A percentile compares a stretch with the other conserved stretches of the same genome.
Evolutionary conservation across 2,329 filamentous ascomycete species (phyloP).

Genomic region (Aspergillus intermedius): DNA sequence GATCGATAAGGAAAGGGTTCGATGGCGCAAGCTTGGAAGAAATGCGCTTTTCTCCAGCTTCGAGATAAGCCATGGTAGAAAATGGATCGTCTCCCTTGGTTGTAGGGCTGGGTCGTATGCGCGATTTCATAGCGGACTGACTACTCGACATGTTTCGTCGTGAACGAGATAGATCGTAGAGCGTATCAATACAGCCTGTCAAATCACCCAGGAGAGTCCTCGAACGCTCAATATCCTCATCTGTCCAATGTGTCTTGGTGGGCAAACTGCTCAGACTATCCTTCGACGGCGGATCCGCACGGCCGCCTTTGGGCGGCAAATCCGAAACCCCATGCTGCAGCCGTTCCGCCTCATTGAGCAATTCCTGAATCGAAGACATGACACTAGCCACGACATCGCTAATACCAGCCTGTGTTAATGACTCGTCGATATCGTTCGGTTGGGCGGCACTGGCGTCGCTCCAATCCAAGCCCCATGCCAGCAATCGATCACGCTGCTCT

Average conservation of each 20-base stretch:
- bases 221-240: slow-evolving; percentile 49
- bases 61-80: background rate
- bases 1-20: slow-evolving; percentile 34
- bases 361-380: slow-evolving; percentile 57
- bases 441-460: slow-evolving; percentile 53
- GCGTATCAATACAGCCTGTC: slow-evolving; percentile 57
- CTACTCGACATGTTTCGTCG: slow-evolving; percentile 35
- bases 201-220: slow-evolving; percentile 55
- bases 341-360: slow-evolving; percentile 56
- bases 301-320: slow-evolving; percentile 30
- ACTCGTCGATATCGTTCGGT: slow-evolving; percentile 57
- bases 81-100: slow-evolving; percentile 15
- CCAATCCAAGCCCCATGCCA: slow-evolving; percentile 62
- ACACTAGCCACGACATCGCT: slow-evolving; percentile 60
- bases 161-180: slow-evolving; percentile 57
- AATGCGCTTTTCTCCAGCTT: slow-evolving; percentile 4
- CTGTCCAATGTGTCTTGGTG: slow-evolving; percentile 40
- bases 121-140: slow-evolving; percentile 11
- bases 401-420: slow-evolving; percentile 55
- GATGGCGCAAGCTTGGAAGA: slow-evolving; percentile 19
- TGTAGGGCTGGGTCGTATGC: slow-evolving; percentile 16
- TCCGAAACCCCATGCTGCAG: slow-evolving; percentile 45
- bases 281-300: slow-evolving; percentile 24
- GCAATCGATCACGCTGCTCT: slow-evolving; percentile 57
- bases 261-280: slow-evolving; percentile 25